Evolutionary conservation across 1,284 basidiomycete species (phyloP), one percentile per base, ranked within the genome.

Genomic region (Ganoderma boninense): DNA sequence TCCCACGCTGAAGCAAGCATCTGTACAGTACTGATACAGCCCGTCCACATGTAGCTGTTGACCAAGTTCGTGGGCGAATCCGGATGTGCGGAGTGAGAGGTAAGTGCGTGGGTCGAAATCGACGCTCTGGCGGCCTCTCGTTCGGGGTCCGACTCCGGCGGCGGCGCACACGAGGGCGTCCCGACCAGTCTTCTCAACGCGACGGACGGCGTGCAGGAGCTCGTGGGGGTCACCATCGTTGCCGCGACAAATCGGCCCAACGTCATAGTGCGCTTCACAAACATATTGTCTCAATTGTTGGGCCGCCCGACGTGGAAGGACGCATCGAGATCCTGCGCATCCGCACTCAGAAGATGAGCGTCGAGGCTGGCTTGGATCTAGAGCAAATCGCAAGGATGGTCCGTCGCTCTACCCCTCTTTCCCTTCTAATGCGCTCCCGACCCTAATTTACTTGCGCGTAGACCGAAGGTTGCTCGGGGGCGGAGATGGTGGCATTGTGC

Each of bases 11-110:
- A 32, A 2, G 29, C 29, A 32, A 32, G 29, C 29, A 32, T 32
- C 29, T 32, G 29, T 32, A 32, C 4, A n/a, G n/a, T n/a, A n/a
- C n/a, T 32, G 4, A 32, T 4, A 32, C 4, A 63, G 20, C 3
- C 13, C 13, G 20, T 18, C 6, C 63, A 42, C 56, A 23, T 69
- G 2, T 76, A 97, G 95, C 87, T 99, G 1, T 83, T 99, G 68
- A 99, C 94, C 84, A 99, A 99, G 83, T 99, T 94, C 76, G 96
- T 99, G 5, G 98, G 98, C 54, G 98, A 99, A 82, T 98, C 96
- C 0, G 98, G 99, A 82, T 89, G 95, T 43, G 95, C 96, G n/a
- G n/a, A 0, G 93, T 99, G 5, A 88, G 98, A 38, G 97, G 93
- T 98, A 98, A 82, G 98, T 98, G 0, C 88, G 97, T 44, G 94